Conservation (phyloP, 352 stramenopile species). For the Globisporangium echinulatum region DNA sequence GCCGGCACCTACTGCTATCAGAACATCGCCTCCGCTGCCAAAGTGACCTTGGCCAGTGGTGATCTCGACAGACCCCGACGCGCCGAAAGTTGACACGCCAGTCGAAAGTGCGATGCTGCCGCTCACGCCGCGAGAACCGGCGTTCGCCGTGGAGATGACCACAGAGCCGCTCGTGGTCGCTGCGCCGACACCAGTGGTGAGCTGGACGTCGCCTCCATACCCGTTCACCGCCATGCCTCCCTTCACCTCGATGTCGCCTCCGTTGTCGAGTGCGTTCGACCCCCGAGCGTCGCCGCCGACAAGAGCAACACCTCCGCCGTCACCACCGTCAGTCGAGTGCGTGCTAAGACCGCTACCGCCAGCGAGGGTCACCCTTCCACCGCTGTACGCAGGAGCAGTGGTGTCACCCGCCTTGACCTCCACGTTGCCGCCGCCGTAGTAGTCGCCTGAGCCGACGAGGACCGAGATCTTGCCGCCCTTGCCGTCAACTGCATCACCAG, state of each 20-base stretch:
- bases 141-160: slow-evolving; percentile 32
- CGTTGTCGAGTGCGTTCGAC: slow-evolving; percentile 84
- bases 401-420: slow-evolving; percentile 56
- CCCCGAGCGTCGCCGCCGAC: slow-evolving; percentile 85
- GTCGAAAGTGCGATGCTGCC: slow-evolving; percentile 31
- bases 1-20: slow-evolving; percentile 52
- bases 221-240: slow-evolving; percentile 67
- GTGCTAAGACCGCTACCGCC: slow-evolving; percentile 57
- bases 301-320: slow-evolving; percentile 82
- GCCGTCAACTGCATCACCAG: slow-evolving; percentile 43
- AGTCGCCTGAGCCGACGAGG: slow-evolving; percentile 44
- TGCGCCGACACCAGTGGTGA: slow-evolving; percentile 43
- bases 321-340: slow-evolving; percentile 85
- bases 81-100: slow-evolving; percentile 39
- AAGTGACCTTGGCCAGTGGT: slow-evolving; percentile 39
- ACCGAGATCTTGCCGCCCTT: slow-evolving; percentile 59
- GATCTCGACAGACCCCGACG: slow-evolving; percentile 50
- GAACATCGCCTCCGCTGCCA: slow-evolving; percentile 47
- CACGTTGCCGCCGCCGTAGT: slow-evolving; percentile 53
- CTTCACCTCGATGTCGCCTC: slow-evolving; percentile 67
- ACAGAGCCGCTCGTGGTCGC: slow-evolving; percentile 50
- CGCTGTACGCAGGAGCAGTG: slow-evolving; percentile 36
- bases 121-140: slow-evolving; percentile 45
- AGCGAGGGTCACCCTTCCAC: slow-evolving; percentile 40
- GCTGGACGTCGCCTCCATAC: slow-evolving; percentile 49